Evolutionary conservation across 176 grass and related monocot species (phyloP).

Genomic region (Musa acuminata): DNA sequence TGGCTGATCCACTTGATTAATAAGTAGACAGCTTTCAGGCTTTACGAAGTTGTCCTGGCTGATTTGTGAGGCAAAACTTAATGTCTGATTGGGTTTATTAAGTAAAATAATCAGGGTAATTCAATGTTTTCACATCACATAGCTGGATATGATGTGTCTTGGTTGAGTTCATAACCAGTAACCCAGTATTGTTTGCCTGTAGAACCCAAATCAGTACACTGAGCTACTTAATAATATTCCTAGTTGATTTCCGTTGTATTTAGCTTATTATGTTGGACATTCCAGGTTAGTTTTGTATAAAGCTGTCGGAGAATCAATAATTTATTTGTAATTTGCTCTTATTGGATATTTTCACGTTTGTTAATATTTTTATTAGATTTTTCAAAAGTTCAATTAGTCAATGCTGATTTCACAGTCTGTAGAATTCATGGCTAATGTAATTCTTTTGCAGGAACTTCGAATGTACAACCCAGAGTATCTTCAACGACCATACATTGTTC

Average conservation of each 20-base stretch:
- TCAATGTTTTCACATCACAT: neutral
- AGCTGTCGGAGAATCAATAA: neutral
- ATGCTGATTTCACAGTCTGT: neutral
- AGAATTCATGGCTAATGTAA: neutral
- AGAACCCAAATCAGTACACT: neutral
- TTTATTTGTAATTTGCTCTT: neutral
- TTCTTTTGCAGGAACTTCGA: constrained; percentile 72
- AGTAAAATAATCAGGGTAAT: neutral
- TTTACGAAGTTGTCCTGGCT: too few species aligned
- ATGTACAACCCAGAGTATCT: constrained; percentile 98
- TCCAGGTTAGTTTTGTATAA: neutral
- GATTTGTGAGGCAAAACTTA: too few species aligned
- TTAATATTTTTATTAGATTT: neutral
- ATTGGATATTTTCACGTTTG: neutral
- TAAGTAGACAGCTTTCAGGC: too few species aligned
- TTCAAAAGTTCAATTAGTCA: too few species aligned
- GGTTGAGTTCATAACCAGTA: neutral
- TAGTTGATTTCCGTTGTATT: neutral
- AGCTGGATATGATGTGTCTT: neutral
- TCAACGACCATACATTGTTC: constrained; percentile 71
- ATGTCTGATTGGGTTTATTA: neutral
- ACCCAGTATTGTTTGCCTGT: neutral
- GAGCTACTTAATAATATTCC: too few species aligned
- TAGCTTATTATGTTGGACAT: neutral
- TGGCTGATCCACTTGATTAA: too few species aligned